Conservation (phyloP, 352 stramenopile genomes). For the Phytophthora quininea region DNA sequence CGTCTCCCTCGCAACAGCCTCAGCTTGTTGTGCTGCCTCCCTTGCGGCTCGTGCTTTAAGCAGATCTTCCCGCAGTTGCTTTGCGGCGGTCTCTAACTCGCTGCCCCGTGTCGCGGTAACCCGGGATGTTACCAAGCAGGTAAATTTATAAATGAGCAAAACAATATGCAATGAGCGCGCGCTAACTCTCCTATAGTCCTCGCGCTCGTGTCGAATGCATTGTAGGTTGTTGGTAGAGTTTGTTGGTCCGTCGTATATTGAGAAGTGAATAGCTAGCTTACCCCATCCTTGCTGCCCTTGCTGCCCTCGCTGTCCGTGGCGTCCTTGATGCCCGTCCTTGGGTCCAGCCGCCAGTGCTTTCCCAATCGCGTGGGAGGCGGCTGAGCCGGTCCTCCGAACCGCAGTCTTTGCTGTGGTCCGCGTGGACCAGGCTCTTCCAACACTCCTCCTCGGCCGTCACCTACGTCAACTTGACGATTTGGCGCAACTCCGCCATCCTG, state of each 20-base stretch:
- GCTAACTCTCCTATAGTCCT: too few relatives aligned
- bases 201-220: too few relatives aligned
- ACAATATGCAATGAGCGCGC: too few relatives aligned
- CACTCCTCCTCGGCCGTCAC: conserved; percentile 14
- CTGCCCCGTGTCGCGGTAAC: too few relatives aligned
- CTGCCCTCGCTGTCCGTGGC: neutral
- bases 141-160: too few relatives aligned
- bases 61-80: conserved; percentile 44
- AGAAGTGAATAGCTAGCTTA: neutral
- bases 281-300: too few relatives aligned
- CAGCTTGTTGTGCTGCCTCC: conserved; percentile 34
- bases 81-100: conserved; percentile 32
- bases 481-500: conserved; percentile 6
- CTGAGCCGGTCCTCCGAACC: neutral
- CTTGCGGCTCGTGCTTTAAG: conserved; percentile 30
- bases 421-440: neutral
- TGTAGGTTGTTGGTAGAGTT: too few relatives aligned
- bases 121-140: too few relatives aligned
- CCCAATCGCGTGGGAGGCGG: neutral
- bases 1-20: conserved; percentile 40
- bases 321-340: neutral
- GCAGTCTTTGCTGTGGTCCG: neutral
- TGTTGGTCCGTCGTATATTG: too few relatives aligned
- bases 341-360: neutral
- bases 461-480: neutral